These are phyloP conservation scores for Naganishia onofrii DNA, from an alignment of 768 basidiomycete genomes.

Conservation along the genomic window DNA sequence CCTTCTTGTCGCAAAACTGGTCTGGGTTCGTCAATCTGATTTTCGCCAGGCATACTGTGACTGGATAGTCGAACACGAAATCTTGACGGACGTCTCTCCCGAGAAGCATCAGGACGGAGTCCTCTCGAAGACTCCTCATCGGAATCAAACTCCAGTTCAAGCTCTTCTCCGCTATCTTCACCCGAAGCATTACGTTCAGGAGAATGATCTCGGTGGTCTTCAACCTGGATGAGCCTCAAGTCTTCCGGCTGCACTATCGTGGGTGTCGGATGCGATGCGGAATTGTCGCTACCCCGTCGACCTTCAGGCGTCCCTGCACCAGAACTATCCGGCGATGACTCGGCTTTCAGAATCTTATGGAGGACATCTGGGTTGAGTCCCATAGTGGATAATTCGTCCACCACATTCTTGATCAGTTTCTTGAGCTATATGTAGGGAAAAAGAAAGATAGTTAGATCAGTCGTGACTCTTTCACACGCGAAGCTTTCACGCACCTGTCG, in stretches of 20 bases:
- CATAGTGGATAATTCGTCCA: conserved; percentile 69
- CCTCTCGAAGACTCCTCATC: background rate
- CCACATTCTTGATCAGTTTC: conserved; percentile 80
- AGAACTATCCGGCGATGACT: conserved; percentile 50
- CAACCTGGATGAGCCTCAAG: conserved; percentile 6
- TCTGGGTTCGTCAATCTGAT: background rate
- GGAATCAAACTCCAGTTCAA: conserved; percentile 46
- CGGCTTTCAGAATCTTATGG: conserved; percentile 53
- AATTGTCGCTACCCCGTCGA: background rate
- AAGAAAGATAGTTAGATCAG: background rate
- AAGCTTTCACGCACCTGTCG: conserved; percentile 59
- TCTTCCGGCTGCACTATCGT: conserved; percentile 5
- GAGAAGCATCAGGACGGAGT: background rate
- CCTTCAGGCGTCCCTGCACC: conserved; percentile 24
- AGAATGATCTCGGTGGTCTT: background rate
- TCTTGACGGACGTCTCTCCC: conserved; percentile 35
- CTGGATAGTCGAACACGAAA: conserved; percentile 19
- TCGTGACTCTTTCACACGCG: background rate
- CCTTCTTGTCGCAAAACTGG: conserved; percentile 17
- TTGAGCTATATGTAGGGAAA: conserved; percentile 68
- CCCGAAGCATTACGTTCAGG: conserved; percentile 4
- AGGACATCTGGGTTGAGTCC: conserved; percentile 60
- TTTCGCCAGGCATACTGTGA: conserved; percentile 2
- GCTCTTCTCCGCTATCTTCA: conserved; percentile 36
- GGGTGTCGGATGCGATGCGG: background rate